Percentiles rank a stretch among this genome's conserved stretches.
phyloP scores from a whole-genome alignment of 768 basidiomycete species.

The Amanita pallidorosea region DNA sequence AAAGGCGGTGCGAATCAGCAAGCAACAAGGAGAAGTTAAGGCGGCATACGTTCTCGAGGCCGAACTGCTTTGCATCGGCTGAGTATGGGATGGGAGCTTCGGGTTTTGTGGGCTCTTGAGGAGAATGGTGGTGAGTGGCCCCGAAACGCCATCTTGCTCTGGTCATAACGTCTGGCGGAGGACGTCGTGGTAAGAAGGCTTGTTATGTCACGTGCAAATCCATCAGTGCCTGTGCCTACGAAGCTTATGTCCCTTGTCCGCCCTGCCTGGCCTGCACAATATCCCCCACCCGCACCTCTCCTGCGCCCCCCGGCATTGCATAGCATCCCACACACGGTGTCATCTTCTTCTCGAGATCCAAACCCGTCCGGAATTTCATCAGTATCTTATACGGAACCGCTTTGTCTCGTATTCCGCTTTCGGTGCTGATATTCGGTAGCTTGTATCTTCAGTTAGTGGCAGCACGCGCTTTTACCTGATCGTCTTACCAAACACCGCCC shows the following conservation, averaged over 20 bases:
- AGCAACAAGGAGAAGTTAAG: background rate
- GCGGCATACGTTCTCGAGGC: slow-evolving; percentile 86
- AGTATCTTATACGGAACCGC: slow-evolving; percentile 70
- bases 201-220: background rate
- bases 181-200: background rate
- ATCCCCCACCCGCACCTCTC: slow-evolving; percentile 54
- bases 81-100: slow-evolving; percentile 29
- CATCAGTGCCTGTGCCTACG: slow-evolving; percentile 4
- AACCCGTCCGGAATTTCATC: slow-evolving; percentile 58
- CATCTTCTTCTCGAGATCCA: slow-evolving; percentile 36
- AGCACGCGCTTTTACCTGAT: background rate
- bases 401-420: slow-evolving; percentile 52
- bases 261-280: slow-evolving; percentile 20
- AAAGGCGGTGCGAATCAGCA: slow-evolving; percentile 6
- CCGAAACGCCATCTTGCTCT: slow-evolving; percentile 29
- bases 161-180: slow-evolving; percentile 12
- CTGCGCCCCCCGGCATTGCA: slow-evolving; percentile 37
- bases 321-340: slow-evolving; percentile 63
- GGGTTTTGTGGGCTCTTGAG: slow-evolving; percentile 16
- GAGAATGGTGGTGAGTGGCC: slow-evolving; percentile 10
- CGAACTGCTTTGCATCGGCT: slow-evolving; percentile 82
- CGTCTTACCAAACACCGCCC: slow-evolving; percentile 57
- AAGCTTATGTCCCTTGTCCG: background rate
- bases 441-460: background rate
- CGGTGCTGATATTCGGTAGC: slow-evolving; percentile 54